Base-by-base conservation (phyloP, 805 yeast species). In the Starmerella vitae region DNA sequence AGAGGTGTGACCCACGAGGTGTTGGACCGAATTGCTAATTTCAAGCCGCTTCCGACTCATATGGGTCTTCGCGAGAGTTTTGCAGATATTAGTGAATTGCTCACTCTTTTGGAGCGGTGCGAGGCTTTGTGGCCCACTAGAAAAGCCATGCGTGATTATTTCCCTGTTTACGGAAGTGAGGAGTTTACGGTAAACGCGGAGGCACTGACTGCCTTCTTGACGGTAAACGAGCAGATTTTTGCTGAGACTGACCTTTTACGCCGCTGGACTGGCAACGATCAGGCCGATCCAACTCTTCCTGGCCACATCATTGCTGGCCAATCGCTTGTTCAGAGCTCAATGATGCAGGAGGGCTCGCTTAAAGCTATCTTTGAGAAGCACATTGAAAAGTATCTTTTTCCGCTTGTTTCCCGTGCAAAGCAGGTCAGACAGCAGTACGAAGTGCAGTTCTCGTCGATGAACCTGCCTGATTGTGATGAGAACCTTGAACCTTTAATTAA, bases 221-320 rank as follows among this genome's bases (percentile, higher is more conserved):
- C 84, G 6, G 74, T 83, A 28, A 73, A 85, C 0, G 71, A 68
- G 33, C 79, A 84, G 1, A 72, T 86, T 17, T 67, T 70, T 33
- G 60, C 73, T 26, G 85, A 78, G 51, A 63, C 76, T 2, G 61
- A 66, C 13, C 68, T 77, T 4, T 60, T 91, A 45, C 68, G 71
- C 44, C 58, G 67, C 31, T 85, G 95, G 95, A 82, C 85, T 4
- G 94, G 94, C 3, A 80, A 80, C 56, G 78, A 74, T 36, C 84
- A 77, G 25, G 59, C 80, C 20, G 91, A 84, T 52, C 72, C 84
- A 7, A 63, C 70, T 0, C 53, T 20, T 12, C 34, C 34, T n/a
- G n/a, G 6, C 15, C 12, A 5, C 8, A 7, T 22, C 12, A 37
- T 29, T 21, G 37, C 14, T 40, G 76, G 73, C 41, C 20, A 19